Evolutionary conservation across 306 rosid genomes (phyloP).

Genomic region (Macrotyloma uniflorum): DNA sequence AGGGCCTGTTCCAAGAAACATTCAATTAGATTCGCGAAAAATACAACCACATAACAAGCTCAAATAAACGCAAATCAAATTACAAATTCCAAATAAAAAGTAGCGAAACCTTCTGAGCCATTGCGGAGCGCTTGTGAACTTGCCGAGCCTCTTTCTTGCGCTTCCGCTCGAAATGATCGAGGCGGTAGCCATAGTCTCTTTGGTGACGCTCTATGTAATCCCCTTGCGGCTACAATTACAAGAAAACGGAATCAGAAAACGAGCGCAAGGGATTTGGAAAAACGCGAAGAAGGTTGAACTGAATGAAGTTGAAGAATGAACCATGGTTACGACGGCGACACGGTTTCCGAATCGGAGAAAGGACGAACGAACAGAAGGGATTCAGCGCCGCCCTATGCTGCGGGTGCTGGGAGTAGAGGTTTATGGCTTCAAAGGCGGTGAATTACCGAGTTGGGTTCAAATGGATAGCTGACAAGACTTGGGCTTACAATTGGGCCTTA

Average conservation of each 20-base stretch:
- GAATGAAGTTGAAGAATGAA: conserved; percentile 13
- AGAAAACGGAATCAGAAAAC: background rate
- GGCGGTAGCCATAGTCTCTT: conserved; percentile 85
- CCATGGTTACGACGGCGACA: conserved; percentile 25
- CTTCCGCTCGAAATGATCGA: conserved; percentile 84
- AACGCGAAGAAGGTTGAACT: background rate
- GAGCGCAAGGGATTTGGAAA: background rate
- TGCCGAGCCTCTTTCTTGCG: conserved; percentile 93
- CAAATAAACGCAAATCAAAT: background rate
- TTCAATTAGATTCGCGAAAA: background rate
- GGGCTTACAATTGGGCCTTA: no score
- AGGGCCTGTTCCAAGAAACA: conserved; percentile 51
- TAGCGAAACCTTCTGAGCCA: conserved; percentile 74
- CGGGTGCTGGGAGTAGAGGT: no score
- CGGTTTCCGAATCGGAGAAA: background rate
- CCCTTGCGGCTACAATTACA: conserved; percentile 81
- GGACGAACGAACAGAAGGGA: background rate
- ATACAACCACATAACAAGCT: background rate
- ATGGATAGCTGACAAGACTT: no score
- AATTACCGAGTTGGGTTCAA: no score
- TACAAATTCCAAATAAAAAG: no score
- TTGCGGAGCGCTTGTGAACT: conserved; percentile 75
- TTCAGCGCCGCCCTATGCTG: no score
- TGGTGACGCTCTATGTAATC: conserved; percentile 91
- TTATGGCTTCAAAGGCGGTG: no score